Percentiles rank a stretch among this genome's conserved stretches.
Conservation (phyloP, 345 rosid genomes). For the Diplotaxis tenuifolia region DNA sequence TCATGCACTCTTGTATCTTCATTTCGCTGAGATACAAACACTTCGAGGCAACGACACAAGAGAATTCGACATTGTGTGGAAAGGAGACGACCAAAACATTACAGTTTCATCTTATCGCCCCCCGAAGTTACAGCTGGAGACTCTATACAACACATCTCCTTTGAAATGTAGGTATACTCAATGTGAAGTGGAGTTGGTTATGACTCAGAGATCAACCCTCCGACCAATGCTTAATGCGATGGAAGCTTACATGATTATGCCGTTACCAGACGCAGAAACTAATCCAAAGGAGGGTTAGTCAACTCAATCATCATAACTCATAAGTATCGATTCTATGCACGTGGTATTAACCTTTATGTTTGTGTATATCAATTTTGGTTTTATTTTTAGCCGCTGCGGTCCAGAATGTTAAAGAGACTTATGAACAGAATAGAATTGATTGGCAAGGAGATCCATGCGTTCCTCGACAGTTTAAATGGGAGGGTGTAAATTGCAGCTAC, state of each 20-base stretch:
- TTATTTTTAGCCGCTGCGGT: slow-evolving; percentile 36
- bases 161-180: neutral
- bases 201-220: slow-evolving; percentile 18
- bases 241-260: slow-evolving; percentile 14
- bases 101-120: slow-evolving; percentile 12
- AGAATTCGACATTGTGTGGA: slow-evolving; percentile 27
- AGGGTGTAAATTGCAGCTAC: slow-evolving; percentile 44
- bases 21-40: slow-evolving; percentile 36
- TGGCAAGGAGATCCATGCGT: slow-evolving; percentile 58
- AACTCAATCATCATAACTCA: too few species aligned
- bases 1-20: slow-evolving; percentile 28
- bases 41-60: slow-evolving; percentile 14
- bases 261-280: slow-evolving; percentile 25
- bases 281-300: slow-evolving; percentile 22
- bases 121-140: slow-evolving; percentile 9
- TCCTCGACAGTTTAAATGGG: slow-evolving; percentile 24
- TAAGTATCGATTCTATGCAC: neutral
- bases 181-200: slow-evolving; percentile 11
- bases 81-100: neutral
- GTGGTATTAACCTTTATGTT: neutral
- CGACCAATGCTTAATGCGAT: slow-evolving; percentile 24
- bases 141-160: slow-evolving; percentile 10
- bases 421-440: slow-evolving; percentile 27
- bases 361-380: neutral
- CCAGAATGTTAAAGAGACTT: slow-evolving; percentile 33